These are phyloP conservation scores for Colletotrichum liriopes DNA, from an alignment of 2,329 filamentous ascomycete genomes.

Conservation along the genomic window DNA sequence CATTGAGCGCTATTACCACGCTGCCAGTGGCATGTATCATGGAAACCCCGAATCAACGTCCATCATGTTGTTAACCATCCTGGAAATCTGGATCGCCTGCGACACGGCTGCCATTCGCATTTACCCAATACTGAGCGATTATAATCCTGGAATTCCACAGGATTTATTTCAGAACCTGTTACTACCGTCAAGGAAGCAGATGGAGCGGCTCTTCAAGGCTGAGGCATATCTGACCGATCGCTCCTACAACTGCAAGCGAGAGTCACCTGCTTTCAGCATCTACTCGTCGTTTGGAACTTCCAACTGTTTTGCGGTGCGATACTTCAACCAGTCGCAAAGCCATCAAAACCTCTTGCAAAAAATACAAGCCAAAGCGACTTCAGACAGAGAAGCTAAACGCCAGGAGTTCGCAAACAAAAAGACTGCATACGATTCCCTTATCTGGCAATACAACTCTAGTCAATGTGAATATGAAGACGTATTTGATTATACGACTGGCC, in stretches of 20 bases:
- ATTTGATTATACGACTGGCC: not conserved
- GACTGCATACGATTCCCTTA: slow-evolving; percentile 50
- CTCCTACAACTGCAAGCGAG: slow-evolving; percentile 52
- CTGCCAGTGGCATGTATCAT: slow-evolving; percentile 52
- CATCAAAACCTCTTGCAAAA: not conserved
- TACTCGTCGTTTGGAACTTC: slow-evolving; percentile 55
- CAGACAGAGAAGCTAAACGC: slow-evolving; percentile 49
- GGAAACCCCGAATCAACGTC: slow-evolving; percentile 64
- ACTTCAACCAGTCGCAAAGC: slow-evolving; percentile 59
- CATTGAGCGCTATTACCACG: slow-evolving; percentile 53
- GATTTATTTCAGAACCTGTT: slow-evolving; percentile 61
- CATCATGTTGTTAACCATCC: slow-evolving; percentile 67
- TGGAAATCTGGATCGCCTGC: slow-evolving; percentile 73
- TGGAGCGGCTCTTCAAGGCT: slow-evolving; percentile 60
- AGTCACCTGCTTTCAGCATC: slow-evolving; percentile 46
- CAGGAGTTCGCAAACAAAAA: slow-evolving; percentile 52
- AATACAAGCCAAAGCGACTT: slow-evolving; percentile 48
- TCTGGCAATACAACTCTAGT: slow-evolving; percentile 29
- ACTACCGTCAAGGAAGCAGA: slow-evolving; percentile 60
- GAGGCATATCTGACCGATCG: slow-evolving; percentile 68
- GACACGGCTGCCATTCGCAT: slow-evolving; percentile 62
- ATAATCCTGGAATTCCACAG: slow-evolving; percentile 61
- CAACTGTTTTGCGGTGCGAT: slow-evolving; percentile 64
- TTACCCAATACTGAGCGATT: slow-evolving; percentile 61
- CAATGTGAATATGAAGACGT: slow-evolving; percentile 20